Evolutionary conservation across 306 rosid species (phyloP).

Genomic region (Vigna trinervia): DNA sequence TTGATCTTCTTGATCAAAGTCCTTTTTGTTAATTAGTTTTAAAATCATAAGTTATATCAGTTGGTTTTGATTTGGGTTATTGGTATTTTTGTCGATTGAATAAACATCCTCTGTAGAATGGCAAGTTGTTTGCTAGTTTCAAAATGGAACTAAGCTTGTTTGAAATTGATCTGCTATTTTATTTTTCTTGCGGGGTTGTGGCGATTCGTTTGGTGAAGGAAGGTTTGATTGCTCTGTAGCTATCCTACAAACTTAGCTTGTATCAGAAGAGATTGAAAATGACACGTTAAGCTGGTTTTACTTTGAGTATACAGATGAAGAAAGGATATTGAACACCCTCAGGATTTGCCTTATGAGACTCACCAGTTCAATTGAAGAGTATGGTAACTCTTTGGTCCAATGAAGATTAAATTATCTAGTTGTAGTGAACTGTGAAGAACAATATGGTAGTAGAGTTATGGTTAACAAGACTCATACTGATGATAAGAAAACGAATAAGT

Average conservation of each 20-base stretch:
- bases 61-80: background rate
- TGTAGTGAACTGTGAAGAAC: no score
- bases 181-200: background rate
- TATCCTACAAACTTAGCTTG: background rate
- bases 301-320: background rate
- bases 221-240: background rate
- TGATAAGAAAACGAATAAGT: background rate
- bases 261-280: background rate
- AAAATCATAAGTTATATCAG: background rate
- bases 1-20: background rate
- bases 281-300: constrained; percentile 1
- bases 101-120: constrained; percentile 2
- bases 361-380: constrained; percentile 21
- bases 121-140: constrained; percentile 28
- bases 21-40: background rate
- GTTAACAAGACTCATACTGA: no score
- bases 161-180: constrained; percentile 27
- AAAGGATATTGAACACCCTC: constrained; percentile 12
- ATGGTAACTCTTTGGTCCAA: constrained; percentile 32
- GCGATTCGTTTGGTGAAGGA: background rate
- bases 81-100: constrained; percentile 10
- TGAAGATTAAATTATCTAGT: background rate
- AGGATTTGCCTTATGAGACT: constrained; percentile 13
- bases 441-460: background rate
- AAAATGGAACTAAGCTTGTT: constrained; percentile 29